phyloP scores from a whole-genome alignment of 129 eudicot species.

The Cynara cardunculus region DNA sequence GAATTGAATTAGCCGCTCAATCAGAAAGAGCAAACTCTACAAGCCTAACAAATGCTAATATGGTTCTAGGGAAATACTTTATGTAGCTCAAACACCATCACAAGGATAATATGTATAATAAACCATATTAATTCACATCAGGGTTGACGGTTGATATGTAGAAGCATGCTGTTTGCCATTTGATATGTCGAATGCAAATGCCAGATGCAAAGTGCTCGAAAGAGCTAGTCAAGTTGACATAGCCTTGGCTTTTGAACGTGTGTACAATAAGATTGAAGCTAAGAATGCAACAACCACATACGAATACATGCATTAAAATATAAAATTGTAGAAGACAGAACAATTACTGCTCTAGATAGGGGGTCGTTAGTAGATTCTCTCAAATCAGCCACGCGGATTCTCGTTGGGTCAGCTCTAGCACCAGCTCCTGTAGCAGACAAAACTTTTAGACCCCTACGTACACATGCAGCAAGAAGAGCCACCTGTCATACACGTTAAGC shows the following conservation, averaged over 20 bases:
- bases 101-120: background rate
- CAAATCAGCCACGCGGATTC: constrained; percentile 92
- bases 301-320: background rate
- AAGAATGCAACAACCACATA: background rate
- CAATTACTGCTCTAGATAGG: constrained; percentile 71
- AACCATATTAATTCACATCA: too few relatives aligned
- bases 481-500: constrained; percentile 46
- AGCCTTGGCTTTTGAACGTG: background rate
- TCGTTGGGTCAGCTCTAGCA: constrained; percentile 98
- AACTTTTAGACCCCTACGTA: constrained; percentile 87
- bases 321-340: background rate
- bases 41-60: background rate
- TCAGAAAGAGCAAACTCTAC: background rate
- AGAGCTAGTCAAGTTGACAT: background rate
- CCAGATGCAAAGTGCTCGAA: background rate
- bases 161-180: constrained; percentile 5
- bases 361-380: constrained; percentile 91
- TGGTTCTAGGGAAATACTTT: background rate
- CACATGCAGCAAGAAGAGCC: constrained; percentile 98
- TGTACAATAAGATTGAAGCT: background rate
- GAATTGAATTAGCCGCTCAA: background rate
- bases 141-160: background rate
- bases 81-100: background rate
- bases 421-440: constrained; percentile 98
- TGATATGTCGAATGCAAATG: background rate